Conservation (phyloP, 2,329 filamentous ascomycete species). For the Fusarium acutatum region DNA sequence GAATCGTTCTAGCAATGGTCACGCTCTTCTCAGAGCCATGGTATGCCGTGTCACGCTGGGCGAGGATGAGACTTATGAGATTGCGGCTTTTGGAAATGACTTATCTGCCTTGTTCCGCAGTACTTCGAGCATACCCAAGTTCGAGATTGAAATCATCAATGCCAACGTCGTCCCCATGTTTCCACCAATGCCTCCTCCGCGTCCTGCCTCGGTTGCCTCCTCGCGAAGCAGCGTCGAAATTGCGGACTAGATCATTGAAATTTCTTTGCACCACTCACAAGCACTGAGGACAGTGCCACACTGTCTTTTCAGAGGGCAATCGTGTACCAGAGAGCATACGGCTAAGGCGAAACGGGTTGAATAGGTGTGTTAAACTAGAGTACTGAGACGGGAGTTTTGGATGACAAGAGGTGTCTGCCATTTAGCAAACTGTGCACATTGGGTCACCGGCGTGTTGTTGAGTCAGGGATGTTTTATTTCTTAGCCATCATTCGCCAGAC, state of each 20-base stretch:
- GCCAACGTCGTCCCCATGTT: constrained; percentile 2
- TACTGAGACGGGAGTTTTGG: constrained; percentile 3
- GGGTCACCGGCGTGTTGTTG: background rate
- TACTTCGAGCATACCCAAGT: constrained; percentile 32
- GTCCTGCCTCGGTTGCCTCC: constrained; percentile 23
- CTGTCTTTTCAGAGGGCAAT: background rate
- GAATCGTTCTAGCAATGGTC: constrained; percentile 2
- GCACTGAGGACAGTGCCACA: background rate
- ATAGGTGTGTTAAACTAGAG: background rate
- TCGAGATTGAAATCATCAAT: constrained; percentile 31
- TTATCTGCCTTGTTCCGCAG: constrained; percentile 34
- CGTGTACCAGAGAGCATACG: background rate
- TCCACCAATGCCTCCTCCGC: constrained; percentile 22
- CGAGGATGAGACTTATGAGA: constrained; percentile 34
- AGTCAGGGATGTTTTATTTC: background rate
- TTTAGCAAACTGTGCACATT: background rate
- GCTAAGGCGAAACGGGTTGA: background rate
- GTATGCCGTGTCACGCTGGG: constrained; percentile 38
- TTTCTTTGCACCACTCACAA: background rate
- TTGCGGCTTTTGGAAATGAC: constrained; percentile 41
- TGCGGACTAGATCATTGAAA: background rate
- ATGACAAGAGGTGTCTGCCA: background rate
- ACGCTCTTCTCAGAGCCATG: constrained; percentile 4
- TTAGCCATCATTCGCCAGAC: background rate
- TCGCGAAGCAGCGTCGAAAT: constrained; percentile 17